Evolutionary conservation across 352 stramenopile genomes (phyloP), one percentile per base, ranked within the genome.

Genomic region (Globisporangium solare): DNA sequence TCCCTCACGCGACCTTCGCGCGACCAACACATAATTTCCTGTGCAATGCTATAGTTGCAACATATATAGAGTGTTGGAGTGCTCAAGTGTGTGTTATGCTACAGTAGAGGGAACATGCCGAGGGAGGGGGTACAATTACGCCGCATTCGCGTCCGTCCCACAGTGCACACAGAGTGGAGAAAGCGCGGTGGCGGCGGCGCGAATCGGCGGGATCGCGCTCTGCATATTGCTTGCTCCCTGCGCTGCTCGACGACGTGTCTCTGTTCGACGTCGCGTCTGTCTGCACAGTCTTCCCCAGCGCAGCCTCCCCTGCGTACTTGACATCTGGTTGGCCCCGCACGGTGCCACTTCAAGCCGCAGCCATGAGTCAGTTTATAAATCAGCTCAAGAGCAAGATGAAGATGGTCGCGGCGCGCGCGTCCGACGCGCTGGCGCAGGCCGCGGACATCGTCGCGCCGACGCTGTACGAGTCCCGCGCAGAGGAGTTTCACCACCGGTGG

Each of bases 401-500:
- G 53, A 70, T 83, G 48, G 85, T 89, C 45, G 85, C 81, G 24
- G 81, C 76, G 50, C 83, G 83, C 46, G 85, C 84, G 51, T 86
- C 78, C 1, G 79, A 89, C 43, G 70, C 63, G 56, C 55, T 95
- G 24, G 82, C 79, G 8, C 85, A 95, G 68, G 83, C 81, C 15
- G 83, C 79, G 7, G 83, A 92, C 56, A 76, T 91, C 58, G 77
- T 93, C 47, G 73, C 81, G 49, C 83, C 85, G 42, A 87, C 81
- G 46, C 68, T 95, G 15, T 93, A 92, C 66, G 83, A 91, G 56
- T 93, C 83, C 40, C 79, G 73, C 60, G 73, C 84, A 32, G 78
- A 92, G 48, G 85, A 95, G 63, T 95, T 95, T 61, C 81, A 93
- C 60, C 81, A 93, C 62, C 81, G 79, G 18, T 95, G 85, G 85